Evolutionary conservation across 257 asterid genomes (phyloP).

Genomic region (Solanum paucissectum): DNA sequence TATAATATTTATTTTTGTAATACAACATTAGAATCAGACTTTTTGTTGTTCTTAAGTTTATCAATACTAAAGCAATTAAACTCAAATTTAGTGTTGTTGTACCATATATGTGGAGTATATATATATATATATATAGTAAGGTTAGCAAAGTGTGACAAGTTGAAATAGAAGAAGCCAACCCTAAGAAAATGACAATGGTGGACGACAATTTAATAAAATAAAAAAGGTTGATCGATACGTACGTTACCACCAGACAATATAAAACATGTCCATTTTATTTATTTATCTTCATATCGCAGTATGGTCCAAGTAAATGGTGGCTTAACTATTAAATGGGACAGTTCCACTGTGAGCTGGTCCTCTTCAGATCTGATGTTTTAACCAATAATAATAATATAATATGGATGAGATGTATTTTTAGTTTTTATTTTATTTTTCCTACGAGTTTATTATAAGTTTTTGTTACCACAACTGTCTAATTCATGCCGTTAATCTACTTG

Average conservation of each 20-base stretch:
- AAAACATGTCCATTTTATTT: background rate
- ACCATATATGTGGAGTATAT: background rate
- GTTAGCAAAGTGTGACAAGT: background rate
- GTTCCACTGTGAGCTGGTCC: background rate
- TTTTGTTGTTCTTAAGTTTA: background rate
- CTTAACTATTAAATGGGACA: background rate
- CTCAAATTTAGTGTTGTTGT: background rate
- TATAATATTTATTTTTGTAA: background rate
- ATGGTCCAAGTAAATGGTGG: background rate
- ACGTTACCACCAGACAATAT: background rate
- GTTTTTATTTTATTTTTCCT: background rate
- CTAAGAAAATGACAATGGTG: background rate
- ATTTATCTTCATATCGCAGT: background rate
- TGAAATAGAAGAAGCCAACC: background rate
- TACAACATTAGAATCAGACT: background rate
- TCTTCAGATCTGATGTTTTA: background rate
- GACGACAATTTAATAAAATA: background rate
- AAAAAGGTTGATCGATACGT: background rate
- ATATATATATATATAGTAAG: background rate
- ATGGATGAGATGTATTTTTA: background rate
- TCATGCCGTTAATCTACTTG: background rate
- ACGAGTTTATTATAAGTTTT: background rate
- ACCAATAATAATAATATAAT: background rate
- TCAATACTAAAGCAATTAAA: background rate
- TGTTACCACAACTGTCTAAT: background rate